Conservation (phyloP, 495 filamentous ascomycete species). For the Aspergillus asperescens region DNA sequence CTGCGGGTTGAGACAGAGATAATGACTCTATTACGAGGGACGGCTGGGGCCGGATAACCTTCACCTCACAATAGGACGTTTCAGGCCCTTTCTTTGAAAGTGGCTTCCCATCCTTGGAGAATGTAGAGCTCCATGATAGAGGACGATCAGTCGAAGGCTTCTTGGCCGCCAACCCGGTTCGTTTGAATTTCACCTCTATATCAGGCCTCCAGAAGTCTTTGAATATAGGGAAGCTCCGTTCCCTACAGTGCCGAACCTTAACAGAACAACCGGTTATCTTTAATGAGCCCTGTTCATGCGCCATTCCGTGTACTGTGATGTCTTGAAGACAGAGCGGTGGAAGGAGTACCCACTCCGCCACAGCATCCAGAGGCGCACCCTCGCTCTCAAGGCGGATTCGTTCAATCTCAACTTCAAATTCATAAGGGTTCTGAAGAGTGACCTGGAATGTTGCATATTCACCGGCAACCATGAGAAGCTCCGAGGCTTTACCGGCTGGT, state of each 20-base stretch:
- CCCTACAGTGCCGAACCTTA: conserved; percentile 73
- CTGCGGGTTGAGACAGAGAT: conserved; percentile 74
- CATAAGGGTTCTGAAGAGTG: conserved; percentile 87
- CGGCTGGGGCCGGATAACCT: conserved; percentile 73
- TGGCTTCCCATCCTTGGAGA: conserved; percentile 38
- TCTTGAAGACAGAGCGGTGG: conserved; percentile 77
- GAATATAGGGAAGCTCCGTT: conserved; percentile 80
- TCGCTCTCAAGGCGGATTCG: conserved; percentile 67
- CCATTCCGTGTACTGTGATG: conserved; percentile 63
- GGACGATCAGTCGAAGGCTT: conserved; percentile 50
- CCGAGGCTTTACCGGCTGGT: conserved; percentile 52
- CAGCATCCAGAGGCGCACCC: conserved; percentile 63
- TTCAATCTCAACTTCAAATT: conserved; percentile 87
- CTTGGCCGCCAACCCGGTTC: conserved; percentile 60
- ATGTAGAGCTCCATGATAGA: conserved; percentile 48
- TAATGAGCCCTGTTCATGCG: conserved; percentile 58
- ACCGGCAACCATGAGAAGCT: conserved; percentile 66
- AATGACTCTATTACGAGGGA: conserved; percentile 66
- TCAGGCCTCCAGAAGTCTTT: conserved; percentile 67
- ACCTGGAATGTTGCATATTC: conserved; percentile 73
- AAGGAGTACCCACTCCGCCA: conserved; percentile 59
- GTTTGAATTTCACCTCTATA: conserved; percentile 66
- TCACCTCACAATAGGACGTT: conserved; percentile 44
- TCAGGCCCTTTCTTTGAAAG: conserved; percentile 34
- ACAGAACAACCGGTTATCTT: conserved; percentile 74